These are phyloP conservation scores for Neurospora hispaniola DNA, from an alignment of 495 filamentous ascomycete genomes.

Conservation along the genomic window DNA sequence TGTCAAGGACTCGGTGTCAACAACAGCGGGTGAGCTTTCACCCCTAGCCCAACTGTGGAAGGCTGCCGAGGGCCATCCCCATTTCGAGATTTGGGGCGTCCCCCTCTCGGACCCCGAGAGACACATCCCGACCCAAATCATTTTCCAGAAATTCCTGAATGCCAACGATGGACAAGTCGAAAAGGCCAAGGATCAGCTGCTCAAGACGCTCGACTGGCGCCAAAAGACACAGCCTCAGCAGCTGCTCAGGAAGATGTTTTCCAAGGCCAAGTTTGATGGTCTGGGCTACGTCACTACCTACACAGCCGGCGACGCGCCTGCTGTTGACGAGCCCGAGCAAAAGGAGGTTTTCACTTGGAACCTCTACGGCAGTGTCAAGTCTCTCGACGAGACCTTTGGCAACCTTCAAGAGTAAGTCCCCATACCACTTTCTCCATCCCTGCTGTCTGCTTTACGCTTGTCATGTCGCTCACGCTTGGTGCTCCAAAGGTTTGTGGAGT, in stretches of 20 bases:
- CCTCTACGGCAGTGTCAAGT: slow-evolving; percentile 72
- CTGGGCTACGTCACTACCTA: slow-evolving; percentile 47
- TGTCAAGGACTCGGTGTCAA: background rate
- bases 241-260: slow-evolving; percentile 36
- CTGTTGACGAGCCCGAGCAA: slow-evolving; percentile 25
- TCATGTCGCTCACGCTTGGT: slow-evolving; percentile 10
- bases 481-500: slow-evolving; percentile 58
- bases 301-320: slow-evolving; percentile 12
- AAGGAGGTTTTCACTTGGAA: slow-evolving; percentile 68
- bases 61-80: slow-evolving; percentile 22
- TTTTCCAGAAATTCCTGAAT: slow-evolving; percentile 84
- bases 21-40: background rate
- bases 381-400: slow-evolving; percentile 59
- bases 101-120: slow-evolving; percentile 38
- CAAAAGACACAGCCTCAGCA: slow-evolving; percentile 44
- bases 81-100: slow-evolving; percentile 76
- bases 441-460: background rate
- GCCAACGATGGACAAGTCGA: slow-evolving; percentile 68
- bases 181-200: slow-evolving; percentile 64
- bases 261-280: slow-evolving; percentile 44
- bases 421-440: background rate
- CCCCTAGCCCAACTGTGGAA: slow-evolving; percentile 28
- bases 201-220: slow-evolving; percentile 70
- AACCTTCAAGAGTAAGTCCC: slow-evolving; percentile 60
- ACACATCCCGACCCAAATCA: slow-evolving; percentile 63